A percentile compares a stretch with the other conserved stretches of the same genome.
These are phyloP conservation scores for Termitomyces sp. DNA, from an alignment of 768 basidiomycete genomes.

Conservation along the genomic window DNA sequence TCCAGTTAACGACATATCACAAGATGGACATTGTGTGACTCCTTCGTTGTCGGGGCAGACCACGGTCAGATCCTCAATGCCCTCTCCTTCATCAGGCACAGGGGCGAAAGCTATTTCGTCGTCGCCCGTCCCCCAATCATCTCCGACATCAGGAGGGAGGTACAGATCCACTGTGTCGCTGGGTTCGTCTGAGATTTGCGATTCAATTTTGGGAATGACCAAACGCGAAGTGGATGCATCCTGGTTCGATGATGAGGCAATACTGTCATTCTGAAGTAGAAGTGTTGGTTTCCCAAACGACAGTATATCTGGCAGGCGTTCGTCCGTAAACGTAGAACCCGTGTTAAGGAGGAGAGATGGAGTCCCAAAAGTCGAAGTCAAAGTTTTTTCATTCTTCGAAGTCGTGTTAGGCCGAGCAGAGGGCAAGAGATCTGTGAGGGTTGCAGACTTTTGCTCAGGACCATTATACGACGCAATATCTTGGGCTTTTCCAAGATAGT, in stretches of 20 bases:
- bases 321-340: not conserved
- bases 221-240: slow-evolving; percentile 1
- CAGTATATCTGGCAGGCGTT: not conserved
- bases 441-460: not conserved
- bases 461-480: not conserved
- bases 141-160: slow-evolving; percentile 28
- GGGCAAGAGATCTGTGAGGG: not conserved
- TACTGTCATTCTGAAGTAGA: slow-evolving; percentile 9
- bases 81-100: slow-evolving; percentile 21
- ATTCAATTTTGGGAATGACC: not conserved
- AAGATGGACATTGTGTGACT: slow-evolving; percentile 19
- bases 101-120: slow-evolving; percentile 42
- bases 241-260: slow-evolving; percentile 1
- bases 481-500: not conserved
- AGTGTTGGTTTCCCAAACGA: slow-evolving; percentile 18
- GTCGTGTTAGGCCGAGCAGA: not conserved
- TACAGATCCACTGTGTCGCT: slow-evolving; percentile 22
- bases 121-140: slow-evolving; percentile 71
- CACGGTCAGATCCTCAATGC: not conserved
- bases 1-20: slow-evolving; percentile 21
- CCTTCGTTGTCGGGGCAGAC: not conserved
- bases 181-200: not conserved
- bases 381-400: not conserved
- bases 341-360: slow-evolving; percentile 16
- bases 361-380: slow-evolving; percentile 13